Evolutionary conservation across 2,329 filamentous ascomycete species (phyloP).

Genomic region (Periconia sp.): DNA sequence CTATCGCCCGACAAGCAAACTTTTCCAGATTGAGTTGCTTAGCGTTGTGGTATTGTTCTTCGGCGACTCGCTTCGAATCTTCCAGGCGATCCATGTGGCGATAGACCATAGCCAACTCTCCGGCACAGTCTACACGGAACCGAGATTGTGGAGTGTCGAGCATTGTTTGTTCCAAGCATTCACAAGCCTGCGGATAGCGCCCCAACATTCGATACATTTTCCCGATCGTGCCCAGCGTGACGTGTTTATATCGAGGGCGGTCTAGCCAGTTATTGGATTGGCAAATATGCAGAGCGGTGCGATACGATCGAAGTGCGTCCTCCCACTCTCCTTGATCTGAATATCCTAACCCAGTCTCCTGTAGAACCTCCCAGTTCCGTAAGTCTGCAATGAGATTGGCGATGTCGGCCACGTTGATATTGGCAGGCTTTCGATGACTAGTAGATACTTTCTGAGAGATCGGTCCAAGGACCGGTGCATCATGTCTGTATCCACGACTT

Average conservation of each 20-base stretch:
- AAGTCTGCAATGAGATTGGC: conserved; percentile 9
- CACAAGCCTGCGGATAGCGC: conserved; percentile 30
- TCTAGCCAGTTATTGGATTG: conserved; percentile 4
- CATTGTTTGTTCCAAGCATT: conserved; percentile 21
- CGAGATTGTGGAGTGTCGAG: conserved; percentile 17
- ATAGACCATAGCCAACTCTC: conserved; percentile 43
- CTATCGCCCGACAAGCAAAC: conserved; percentile 40
- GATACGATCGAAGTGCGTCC: conserved; percentile 1
- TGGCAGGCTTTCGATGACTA: conserved; percentile 2
- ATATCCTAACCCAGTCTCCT: conserved; percentile 11
- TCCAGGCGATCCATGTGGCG: conserved; percentile 36
- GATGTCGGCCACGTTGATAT: conserved; percentile 1
- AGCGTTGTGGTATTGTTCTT: conserved; percentile 37
- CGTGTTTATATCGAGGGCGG: conserved; percentile 15
- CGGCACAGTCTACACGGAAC: conserved; percentile 18
- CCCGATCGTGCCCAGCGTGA: conserved; percentile 32
- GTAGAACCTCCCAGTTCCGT: conserved; percentile 21
- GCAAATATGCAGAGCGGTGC: conserved; percentile 1
- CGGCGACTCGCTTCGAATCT: conserved; percentile 32
- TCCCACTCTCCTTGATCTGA: conserved; percentile 10
- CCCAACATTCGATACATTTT: conserved; percentile 38
- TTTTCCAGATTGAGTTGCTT: conserved; percentile 23
- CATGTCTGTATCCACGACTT: conserved; percentile 29
- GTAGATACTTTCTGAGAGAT: conserved; percentile 17
- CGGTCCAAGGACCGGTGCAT: conserved; percentile 40